Evolutionary conservation across 805 yeast genomes (phyloP).

Genomic region (Nakazawaea wickerhamii): DNA sequence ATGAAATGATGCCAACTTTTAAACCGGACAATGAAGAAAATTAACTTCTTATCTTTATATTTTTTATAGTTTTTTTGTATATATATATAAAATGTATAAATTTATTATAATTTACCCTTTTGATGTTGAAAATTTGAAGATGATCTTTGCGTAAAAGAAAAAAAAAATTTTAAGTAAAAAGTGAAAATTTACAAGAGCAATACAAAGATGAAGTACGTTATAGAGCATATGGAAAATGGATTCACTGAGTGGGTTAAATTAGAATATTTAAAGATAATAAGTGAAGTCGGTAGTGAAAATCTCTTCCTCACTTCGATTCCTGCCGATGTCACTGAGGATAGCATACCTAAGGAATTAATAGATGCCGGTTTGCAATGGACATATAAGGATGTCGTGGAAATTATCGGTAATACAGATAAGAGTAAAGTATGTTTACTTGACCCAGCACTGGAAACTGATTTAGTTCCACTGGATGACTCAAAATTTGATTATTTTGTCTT

Average conservation of each 20-base stretch:
- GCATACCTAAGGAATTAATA: conserved; percentile 56
- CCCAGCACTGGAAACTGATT: conserved; percentile 75
- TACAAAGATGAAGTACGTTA: conserved; percentile 71
- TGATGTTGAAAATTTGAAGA: too few relatives aligned
- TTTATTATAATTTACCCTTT: too few relatives aligned
- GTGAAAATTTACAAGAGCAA: not conserved
- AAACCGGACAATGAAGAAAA: not conserved
- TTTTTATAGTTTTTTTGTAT: not conserved
- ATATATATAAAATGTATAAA: not conserved
- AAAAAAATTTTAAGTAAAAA: not conserved
- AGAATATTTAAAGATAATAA: conserved; percentile 77
- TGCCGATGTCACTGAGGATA: conserved; percentile 46
- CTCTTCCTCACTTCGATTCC: conserved; percentile 76
- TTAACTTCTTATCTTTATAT: not conserved
- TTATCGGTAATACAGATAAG: conserved; percentile 35
- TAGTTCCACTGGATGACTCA: conserved; percentile 61
- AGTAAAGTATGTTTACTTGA: conserved; percentile 76
- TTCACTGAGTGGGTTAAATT: conserved; percentile 94
- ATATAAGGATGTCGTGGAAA: conserved; percentile 56
- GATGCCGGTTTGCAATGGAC: conserved; percentile 79
- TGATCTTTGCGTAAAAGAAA: not conserved
- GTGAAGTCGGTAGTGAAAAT: conserved; percentile 77
- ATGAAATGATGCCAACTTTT: not conserved
- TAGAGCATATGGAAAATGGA: conserved; percentile 97
- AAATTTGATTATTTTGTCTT: conserved; percentile 84